Evolutionary conservation across 129 eudicot genomes (phyloP), one percentile per base, ranked within the genome.

Genomic region (Chrysanthemum makinoi): DNA sequence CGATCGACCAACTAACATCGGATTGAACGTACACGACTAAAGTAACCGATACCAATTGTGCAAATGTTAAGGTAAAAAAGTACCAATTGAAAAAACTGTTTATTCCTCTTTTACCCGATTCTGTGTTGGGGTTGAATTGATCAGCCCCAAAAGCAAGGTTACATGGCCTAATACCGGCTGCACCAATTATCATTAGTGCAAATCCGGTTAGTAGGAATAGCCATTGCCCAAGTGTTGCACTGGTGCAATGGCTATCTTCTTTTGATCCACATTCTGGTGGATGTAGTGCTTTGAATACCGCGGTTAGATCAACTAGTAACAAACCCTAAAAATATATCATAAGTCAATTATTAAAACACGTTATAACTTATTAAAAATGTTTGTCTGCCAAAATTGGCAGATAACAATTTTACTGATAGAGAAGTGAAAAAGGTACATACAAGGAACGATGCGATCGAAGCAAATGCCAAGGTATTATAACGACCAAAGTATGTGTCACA

Each of bases 401-500:
- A 26, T 26, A 26, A 26, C 4, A 26, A 2, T 20, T 20, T 20
- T 20, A 20, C 20, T 20, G 33, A 28, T 3, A 28, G 20, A 17
- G 4, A 2, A 46, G 46, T 24, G 16, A 10, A 48, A 28, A 30
- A 72, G 28, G 9, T 47, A 30, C 28, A 26, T 55, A 90, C 97
- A 80, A 77, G 10, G 77, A 82, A 85, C 1, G 97, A 87, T 24
- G 91, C 80, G 15, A 91, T 51, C 1, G 96, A 84, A 53, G 91
- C 88, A 54, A 91, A 88, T 1, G 79, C 97, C 10, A 91, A 43
- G 1, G 96, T 91, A 24, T 84, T 86, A 74, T 84, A 91, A 14
- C 97, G 97, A n/a, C 97, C 97, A 60, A 86, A 91, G 77, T 80
- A 88, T 26, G 97, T 84, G 75, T 91, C 97, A 16, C 81, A 84